Evolutionary conservation across 1,139 yeast genomes (phyloP).

Genomic region (Pichia inconspicua): DNA sequence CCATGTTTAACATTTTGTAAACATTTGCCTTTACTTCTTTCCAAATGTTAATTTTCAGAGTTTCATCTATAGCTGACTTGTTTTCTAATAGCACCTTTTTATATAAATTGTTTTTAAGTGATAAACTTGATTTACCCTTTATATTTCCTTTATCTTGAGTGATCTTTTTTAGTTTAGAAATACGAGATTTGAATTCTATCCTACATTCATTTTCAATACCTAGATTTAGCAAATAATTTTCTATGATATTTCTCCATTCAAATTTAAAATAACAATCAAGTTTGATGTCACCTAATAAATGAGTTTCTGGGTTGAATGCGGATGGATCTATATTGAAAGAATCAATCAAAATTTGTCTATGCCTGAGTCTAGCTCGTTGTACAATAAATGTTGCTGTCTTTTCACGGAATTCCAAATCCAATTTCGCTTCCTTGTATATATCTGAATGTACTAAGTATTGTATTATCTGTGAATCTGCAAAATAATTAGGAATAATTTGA

Average conservation of each 20-base stretch:
- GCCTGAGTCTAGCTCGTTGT: slow-evolving; percentile 46
- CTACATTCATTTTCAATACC: slow-evolving; percentile 68
- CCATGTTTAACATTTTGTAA: slow-evolving; percentile 36
- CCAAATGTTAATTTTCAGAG: slow-evolving; percentile 53
- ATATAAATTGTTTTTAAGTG: slow-evolving; percentile 16
- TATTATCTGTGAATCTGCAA: slow-evolving; percentile 42
- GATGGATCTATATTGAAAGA: slow-evolving; percentile 20
- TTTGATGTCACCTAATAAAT: slow-evolving; percentile 14
- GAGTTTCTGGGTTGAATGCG: slow-evolving; percentile 14
- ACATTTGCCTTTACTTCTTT: slow-evolving; percentile 50
- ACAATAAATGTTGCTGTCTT: slow-evolving; percentile 57
- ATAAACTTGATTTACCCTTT: background rate
- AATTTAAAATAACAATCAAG: slow-evolving; percentile 24
- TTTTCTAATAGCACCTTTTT: slow-evolving; percentile 23
- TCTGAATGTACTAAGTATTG: slow-evolving; percentile 45
- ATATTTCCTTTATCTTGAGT: slow-evolving; percentile 10
- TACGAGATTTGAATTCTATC: slow-evolving; percentile 43
- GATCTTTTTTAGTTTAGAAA: slow-evolving; percentile 20
- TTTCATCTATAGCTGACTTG: slow-evolving; percentile 33
- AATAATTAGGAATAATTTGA: slow-evolving; percentile 41
- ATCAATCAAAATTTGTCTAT: slow-evolving; percentile 28
- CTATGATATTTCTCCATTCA: slow-evolving; percentile 65
- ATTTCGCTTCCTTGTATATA: slow-evolving; percentile 49
- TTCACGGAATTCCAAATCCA: slow-evolving; percentile 42
- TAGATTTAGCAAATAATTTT: slow-evolving; percentile 52